A percentile compares a stretch with the other conserved stretches of the same genome.
Conservation (phyloP, 2,329 filamentous ascomycete species). For the Hirsutella thompsonii region DNA sequence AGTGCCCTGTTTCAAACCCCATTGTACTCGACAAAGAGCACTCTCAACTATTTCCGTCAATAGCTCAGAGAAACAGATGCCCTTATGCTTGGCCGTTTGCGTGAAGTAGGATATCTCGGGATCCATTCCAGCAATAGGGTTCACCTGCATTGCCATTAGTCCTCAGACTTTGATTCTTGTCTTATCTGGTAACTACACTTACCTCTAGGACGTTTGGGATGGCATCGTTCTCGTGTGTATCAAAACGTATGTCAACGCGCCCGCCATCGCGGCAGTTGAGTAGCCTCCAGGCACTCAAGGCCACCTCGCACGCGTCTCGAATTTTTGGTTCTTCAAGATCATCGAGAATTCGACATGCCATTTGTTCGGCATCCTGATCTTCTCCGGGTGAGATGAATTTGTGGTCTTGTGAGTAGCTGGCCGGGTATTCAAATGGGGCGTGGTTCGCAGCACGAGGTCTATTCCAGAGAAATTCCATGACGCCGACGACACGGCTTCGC, state of each 20-base stretch:
- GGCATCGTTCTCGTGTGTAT: background rate
- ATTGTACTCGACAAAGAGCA: too few species aligned
- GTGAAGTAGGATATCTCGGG: background rate
- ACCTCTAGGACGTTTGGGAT: background rate
- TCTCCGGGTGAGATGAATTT: background rate
- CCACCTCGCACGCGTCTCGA: background rate
- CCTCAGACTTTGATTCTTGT: too few species aligned
- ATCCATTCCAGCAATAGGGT: background rate
- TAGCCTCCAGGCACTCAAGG: background rate
- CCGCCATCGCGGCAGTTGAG: conserved; percentile 8
- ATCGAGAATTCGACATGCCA: background rate
- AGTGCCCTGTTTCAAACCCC: too few species aligned
- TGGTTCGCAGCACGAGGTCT: background rate
- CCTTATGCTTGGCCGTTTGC: background rate
- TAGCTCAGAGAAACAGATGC: background rate
- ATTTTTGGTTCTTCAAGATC: background rate
- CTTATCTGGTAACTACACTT: too few species aligned
- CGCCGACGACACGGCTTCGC: background rate
- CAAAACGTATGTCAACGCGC: conserved; percentile 2
- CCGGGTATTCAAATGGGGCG: background rate
- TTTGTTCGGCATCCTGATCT: background rate
- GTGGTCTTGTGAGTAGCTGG: background rate
- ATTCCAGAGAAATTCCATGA: background rate
- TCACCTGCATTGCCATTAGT: too few species aligned
- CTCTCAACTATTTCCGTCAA: background rate